Evolutionary conservation across 2,329 filamentous ascomycete genomes (phyloP), one percentile per base, ranked within the genome.

Genomic region (Botrytis sinoallii): DNA sequence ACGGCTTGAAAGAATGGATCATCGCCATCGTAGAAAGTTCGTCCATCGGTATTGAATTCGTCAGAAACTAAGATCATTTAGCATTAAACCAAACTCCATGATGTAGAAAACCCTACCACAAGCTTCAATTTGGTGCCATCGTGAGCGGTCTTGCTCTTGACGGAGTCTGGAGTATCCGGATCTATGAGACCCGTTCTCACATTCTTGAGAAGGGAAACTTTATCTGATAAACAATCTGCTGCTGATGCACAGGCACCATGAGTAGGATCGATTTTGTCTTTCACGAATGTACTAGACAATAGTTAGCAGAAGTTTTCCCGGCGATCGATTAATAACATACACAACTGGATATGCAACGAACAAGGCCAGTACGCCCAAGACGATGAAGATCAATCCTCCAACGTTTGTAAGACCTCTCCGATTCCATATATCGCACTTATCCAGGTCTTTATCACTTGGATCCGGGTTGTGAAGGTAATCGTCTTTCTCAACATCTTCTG

Each of bases 401-500:
- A 93, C 78, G 78, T 93, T 93, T 70, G 88, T 80, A 18, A 91
- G 76, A 63, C 90, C 91, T 84, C 91, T 84, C 76, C 84, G 87
- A 57, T 88, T 91, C 80, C 88, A 92, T 59, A 93, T 84, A 79
- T 92, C 88, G 77, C 89, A 90, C 76, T 90, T 88, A 64, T 87
- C 85, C 69, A 86, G 82, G 59, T 90, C 86, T 77, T 87, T 88
- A 65, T 92, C 90, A 70, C 87, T 86, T 1, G 90, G 88, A 78
- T 91, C 90, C 0, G 91, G 91, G 77, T 92, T 92, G 80, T 93
- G 91, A 75, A 93, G 79, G 76, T 88, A 91, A 79, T 93, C 91
- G 79, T 93, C 91, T 78, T 92, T 92, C 80, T 93, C 91, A 35
- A 92, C 88, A 79, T 93, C 91, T 80, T 92, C 90, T 0, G 91